Conservation (phyloP, 192 early-diverging fungal species). For the Phycomyces nitens region DNA sequence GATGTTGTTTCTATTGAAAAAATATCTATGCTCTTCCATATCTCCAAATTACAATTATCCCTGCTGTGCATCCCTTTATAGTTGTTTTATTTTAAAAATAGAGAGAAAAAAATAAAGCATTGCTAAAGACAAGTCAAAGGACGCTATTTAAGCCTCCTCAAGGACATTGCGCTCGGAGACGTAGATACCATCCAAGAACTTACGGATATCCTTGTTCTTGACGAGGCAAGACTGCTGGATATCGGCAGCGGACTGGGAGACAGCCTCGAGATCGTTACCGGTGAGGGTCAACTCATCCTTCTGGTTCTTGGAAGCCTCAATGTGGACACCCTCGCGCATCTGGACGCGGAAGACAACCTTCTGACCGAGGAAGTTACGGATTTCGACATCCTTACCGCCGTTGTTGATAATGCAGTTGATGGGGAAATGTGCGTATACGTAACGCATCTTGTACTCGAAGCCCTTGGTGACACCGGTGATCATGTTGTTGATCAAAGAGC, state of each 20-base stretch:
- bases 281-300: constrained; percentile 95
- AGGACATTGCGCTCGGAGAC: constrained; percentile 41
- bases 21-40: too few species aligned
- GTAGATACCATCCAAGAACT: constrained; percentile 60
- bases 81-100: too few species aligned
- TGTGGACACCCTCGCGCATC: constrained; percentile 82
- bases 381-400: constrained; percentile 77
- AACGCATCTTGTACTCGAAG: constrained; percentile 99
- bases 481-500: constrained; percentile 95
- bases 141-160: constrained; percentile 8
- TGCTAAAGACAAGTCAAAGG: too few species aligned
- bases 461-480: constrained; percentile 98
- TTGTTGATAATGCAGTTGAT: constrained; percentile 91
- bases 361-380: constrained; percentile 99
- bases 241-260: constrained; percentile 93
- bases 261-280: constrained; percentile 92
- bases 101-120: too few species aligned
- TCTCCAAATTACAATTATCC: too few species aligned
- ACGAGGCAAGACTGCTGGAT: constrained; percentile 93
- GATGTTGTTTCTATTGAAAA: too few species aligned
- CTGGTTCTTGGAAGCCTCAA: constrained; percentile 70
- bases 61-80: too few species aligned
- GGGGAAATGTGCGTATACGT: constrained; percentile 99
- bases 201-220: constrained; percentile 99
- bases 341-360: constrained; percentile 83